phyloP scores from a whole-genome alignment of 169 alveolate species.

The Eimeria falciformis region DNA sequence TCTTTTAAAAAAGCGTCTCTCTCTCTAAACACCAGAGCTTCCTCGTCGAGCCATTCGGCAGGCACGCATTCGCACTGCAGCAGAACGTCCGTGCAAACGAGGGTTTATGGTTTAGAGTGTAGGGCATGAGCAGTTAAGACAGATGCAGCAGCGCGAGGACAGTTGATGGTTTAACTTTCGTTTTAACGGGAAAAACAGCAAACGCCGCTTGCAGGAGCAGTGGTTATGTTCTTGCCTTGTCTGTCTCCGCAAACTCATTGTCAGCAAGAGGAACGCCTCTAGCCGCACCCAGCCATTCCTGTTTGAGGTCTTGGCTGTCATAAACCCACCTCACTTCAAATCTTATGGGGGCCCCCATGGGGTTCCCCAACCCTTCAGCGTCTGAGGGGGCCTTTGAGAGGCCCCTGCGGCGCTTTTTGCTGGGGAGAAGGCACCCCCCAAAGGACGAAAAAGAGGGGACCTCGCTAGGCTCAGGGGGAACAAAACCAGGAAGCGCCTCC shows the following conservation, averaged over 20 bases:
- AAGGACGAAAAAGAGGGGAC: neutral
- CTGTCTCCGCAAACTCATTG: neutral
- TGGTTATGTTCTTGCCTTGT: too few relatives aligned
- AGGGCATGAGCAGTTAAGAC: neutral
- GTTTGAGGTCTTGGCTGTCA: neutral
- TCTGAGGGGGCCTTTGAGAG: neutral
- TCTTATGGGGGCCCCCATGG: neutral
- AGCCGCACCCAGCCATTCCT: neutral
- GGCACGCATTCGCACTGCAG: constrained; percentile 20
- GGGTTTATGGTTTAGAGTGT: too few relatives aligned
- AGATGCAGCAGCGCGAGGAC: neutral
- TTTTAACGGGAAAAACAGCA: neutral
- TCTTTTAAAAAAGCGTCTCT: neutral
- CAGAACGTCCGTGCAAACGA: too few relatives aligned
- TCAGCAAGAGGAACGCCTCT: neutral
- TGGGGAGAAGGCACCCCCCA: neutral
- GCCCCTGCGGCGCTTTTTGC: neutral
- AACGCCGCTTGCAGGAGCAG: too few relatives aligned
- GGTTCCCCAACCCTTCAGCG: neutral
- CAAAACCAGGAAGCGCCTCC: neutral
- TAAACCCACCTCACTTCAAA: constrained; percentile 10
- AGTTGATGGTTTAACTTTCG: too few relatives aligned
- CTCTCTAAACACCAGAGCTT: neutral
- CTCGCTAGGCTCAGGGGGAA: neutral
- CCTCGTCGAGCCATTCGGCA: constrained; percentile 33